Base-by-base conservation (phyloP, 148 eudicot species). In the Chenopodium berlandieri region DNA sequence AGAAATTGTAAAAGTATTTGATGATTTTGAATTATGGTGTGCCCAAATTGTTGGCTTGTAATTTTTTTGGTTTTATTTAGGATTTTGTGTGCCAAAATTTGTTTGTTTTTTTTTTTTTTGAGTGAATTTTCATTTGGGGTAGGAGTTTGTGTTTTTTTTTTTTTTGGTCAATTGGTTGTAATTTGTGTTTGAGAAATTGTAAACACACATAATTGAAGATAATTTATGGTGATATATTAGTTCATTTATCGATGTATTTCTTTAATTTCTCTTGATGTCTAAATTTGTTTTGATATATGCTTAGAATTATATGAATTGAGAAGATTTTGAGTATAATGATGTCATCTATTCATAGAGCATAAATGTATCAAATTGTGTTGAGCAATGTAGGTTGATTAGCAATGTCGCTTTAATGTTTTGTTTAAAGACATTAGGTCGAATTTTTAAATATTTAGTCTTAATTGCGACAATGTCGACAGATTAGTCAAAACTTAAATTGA, bases 141-240 rank as follows among this genome's bases (percentile, higher is more conserved):
- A 2, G 65, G 60, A 48, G 4, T 77, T 27, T 20, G 40, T 20
- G 27, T 44, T 67, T 13, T 44, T 78, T 17, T 16, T 2, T 12
- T 8, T 66, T 23, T 23, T 23, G 0, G 1, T 46, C 64, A 1
- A 23, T 78, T 78, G 63, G 20, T 50, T 78, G 81, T 48, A 44
- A 23, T 46, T 64, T 44, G 20, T 13, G 64, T 76, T 64, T 78
- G 30, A 69, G n/a, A 64, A 50, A 69, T 78, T 78, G 81, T 78
- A 78, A 75, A 78, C 75, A 78, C 75, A 78, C 13, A 67, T 17
- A 64, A 27, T 68, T 78, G 80, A 77, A 50, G 72, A 65, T 77
- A 47, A 47, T 34, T 63, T 48, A 27, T 50, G 47, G 46, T 68
- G 47, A 37, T 60, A 62, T 60, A 44, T 76, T 2, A 34, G 44